Evolutionary conservation across 306 rosid species (phyloP), one percentile per base, ranked within the genome.

Genomic region (Lagenaria siceraria): DNA sequence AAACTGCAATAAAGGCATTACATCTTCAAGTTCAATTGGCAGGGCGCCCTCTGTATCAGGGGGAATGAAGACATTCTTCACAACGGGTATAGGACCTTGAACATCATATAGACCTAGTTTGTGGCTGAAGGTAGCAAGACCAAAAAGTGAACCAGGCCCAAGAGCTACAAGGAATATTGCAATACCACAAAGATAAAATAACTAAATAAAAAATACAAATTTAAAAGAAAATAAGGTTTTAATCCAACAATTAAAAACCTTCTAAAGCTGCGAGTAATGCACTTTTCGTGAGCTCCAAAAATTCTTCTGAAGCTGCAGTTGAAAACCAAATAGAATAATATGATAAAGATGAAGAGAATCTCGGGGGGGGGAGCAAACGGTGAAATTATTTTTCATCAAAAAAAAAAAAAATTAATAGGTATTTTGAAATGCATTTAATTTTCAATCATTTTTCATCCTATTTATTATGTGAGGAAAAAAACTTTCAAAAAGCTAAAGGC

Each of bases 51-150:
- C 98, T 19, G 85, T 66, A 63, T 94, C 97, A 4, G 96, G 93
- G 76, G 98, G 92, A 81, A 95, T 87, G 83, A 92, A 88, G 69
- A 95, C 89, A 82, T 95, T 92, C 85, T 95, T 95, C 18, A 95
- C 93, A 62, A 90, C 85, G 63, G 96, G 95, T 77, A 92, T 88
- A 61, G 98, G 98, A 72, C 98, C 98, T 78, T 95, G 98, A 84
- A 95, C 95, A 80, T 90, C 97, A 85, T 88, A 92, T 72, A 92
- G 81, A 83, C 97, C 98, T 68, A 95, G 83, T 87, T 95, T 95
- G 82, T 92, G 92, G 96, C 97, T 90, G 91, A 95, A 95, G 80
- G 93, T 89, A 78, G 98, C 97, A 82, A 95, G 95, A 80, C 98
- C 98, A 83, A 95, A 95, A 76, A 95, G 90, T 52, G 97, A 95